phyloP scores from a whole-genome alignment of 176 grass and related monocot species.

The Paspalum notatum region DNA sequence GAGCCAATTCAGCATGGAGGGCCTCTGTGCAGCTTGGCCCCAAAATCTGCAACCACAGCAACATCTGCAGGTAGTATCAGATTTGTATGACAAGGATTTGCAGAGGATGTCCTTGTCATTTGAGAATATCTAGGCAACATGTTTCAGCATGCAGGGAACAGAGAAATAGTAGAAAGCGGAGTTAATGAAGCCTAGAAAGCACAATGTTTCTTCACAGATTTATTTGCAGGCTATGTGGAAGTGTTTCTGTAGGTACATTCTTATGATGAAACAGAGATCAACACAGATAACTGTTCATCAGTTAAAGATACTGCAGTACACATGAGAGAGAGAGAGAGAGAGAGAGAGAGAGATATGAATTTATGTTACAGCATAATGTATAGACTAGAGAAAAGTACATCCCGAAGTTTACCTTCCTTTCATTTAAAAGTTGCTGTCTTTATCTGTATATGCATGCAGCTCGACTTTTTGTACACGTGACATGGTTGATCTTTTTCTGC shows the following conservation, averaged over 20 bases:
- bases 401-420: slow-evolving; percentile 36
- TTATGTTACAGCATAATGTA: slow-evolving; percentile 43
- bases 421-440: slow-evolving; percentile 38
- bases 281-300: slow-evolving; percentile 34
- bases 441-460: slow-evolving; percentile 42
- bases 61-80: slow-evolving; percentile 44
- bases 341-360: too few relatives aligned
- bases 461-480: slow-evolving; percentile 39
- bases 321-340: not conserved
- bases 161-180: slow-evolving; percentile 36
- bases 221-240: slow-evolving; percentile 32
- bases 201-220: slow-evolving; percentile 38
- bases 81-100: slow-evolving; percentile 64
- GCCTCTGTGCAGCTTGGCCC: slow-evolving; percentile 36
- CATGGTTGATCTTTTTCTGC: slow-evolving; percentile 25
- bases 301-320: slow-evolving; percentile 23
- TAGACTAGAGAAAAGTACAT: slow-evolving; percentile 47
- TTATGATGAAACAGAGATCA: slow-evolving; percentile 35
- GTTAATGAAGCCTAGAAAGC: slow-evolving; percentile 30
- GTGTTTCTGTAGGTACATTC: slow-evolving; percentile 39
- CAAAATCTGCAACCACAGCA: slow-evolving; percentile 48
- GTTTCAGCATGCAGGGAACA: slow-evolving; percentile 33
- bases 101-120: slow-evolving; percentile 55
- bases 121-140: slow-evolving; percentile 47
- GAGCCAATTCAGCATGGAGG: slow-evolving; percentile 50